Conservation (phyloP, 371 early-diverging fungal species). For the Blakeslea trispora region DNA sequence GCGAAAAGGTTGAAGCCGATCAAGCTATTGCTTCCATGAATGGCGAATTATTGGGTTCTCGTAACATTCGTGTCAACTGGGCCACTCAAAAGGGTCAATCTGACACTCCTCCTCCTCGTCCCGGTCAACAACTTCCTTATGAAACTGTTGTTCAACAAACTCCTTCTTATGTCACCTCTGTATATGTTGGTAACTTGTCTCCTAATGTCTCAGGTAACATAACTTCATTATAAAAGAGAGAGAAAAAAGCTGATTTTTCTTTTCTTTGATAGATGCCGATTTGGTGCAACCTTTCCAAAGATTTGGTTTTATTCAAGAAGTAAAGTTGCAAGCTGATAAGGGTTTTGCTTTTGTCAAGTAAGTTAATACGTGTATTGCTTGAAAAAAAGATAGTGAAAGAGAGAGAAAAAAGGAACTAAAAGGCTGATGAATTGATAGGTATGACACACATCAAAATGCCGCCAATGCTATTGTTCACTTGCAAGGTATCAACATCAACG, state of each 20-base stretch:
- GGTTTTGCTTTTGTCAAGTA: slow-evolving; percentile 90
- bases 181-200: slow-evolving; percentile 87
- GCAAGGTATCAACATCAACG: slow-evolving; percentile 72
- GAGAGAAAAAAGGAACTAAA: neutral
- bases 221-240: slow-evolving; percentile 1
- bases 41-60: slow-evolving; percentile 71
- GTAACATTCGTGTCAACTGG: slow-evolving; percentile 71
- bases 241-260: slow-evolving; percentile 68
- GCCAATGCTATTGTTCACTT: slow-evolving; percentile 83
- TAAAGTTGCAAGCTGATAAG: slow-evolving; percentile 86
- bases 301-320: slow-evolving; percentile 77
- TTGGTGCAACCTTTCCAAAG: slow-evolving; percentile 61
- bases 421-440: neutral
- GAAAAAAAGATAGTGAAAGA: too few relatives aligned
- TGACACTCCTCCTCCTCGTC: slow-evolving; percentile 57
- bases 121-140: slow-evolving; percentile 62
- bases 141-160: slow-evolving; percentile 75
- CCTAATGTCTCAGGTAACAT: slow-evolving; percentile 39
- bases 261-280: slow-evolving; percentile 28
- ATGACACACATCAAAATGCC: slow-evolving; percentile 88
- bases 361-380: slow-evolving; percentile 5
- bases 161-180: slow-evolving; percentile 81
- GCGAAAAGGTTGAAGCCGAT: slow-evolving; percentile 78
- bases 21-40: slow-evolving; percentile 87
- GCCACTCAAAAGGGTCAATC: slow-evolving; percentile 66